These are phyloP conservation scores for Kodamaea hsintzibuensis DNA, from an alignment of 805 yeast genomes.

Conservation along the genomic window DNA sequence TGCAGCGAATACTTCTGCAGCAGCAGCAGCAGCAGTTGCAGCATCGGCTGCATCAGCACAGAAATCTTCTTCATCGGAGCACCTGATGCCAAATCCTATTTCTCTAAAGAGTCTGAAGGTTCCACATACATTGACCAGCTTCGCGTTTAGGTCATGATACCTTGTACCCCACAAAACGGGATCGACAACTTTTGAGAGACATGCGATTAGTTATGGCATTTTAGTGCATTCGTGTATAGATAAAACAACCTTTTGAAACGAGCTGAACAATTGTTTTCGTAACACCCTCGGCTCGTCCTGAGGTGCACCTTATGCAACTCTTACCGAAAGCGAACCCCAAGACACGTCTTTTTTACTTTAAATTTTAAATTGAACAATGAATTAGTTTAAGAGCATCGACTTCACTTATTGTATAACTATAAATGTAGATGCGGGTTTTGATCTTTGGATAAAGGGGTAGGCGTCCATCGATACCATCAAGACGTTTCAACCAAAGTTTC, in stretches of 20 bases:
- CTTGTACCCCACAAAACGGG: neutral
- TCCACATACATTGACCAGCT: slow-evolving; percentile 10
- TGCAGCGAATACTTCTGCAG: slow-evolving; percentile 3
- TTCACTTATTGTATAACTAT: neutral
- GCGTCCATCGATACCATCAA: neutral
- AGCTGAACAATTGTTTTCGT: neutral
- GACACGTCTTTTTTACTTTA: neutral
- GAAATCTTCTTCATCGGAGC: neutral
- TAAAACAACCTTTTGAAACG: neutral
- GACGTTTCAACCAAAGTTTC: neutral
- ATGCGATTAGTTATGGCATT: neutral
- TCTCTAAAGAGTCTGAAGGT: slow-evolving; percentile 11
- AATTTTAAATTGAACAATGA: neutral
- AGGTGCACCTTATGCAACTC: neutral
- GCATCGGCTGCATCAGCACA: neutral
- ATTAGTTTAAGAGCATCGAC: neutral
- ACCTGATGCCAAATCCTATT: slow-evolving; percentile 6
- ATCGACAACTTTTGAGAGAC: no score
- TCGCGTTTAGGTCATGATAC: slow-evolving; percentile 12
- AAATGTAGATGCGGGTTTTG: neutral
- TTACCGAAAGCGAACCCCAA: neutral
- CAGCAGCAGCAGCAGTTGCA: slow-evolving; percentile 6
- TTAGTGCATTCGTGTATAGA: neutral
- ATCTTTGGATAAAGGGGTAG: neutral
- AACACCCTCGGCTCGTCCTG: neutral